These are phyloP conservation scores for Pleurozium schreberi DNA, from an alignment of 225 moss, liverwort and hornwort genomes.

Conservation along the genomic window DNA sequence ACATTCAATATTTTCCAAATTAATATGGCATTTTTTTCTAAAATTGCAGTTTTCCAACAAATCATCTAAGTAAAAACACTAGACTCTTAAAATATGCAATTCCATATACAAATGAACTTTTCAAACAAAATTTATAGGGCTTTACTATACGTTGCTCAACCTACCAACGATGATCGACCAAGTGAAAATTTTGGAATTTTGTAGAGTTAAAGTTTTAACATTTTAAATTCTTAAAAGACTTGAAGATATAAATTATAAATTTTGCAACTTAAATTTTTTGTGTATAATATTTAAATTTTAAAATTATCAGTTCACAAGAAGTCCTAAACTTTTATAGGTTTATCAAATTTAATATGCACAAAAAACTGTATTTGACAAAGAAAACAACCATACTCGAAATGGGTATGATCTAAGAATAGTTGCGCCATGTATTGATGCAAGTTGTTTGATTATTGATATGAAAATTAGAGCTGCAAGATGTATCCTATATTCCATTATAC, in stretches of 20 bases:
- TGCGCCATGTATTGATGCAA: background rate
- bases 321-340: background rate
- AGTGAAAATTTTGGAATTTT: background rate
- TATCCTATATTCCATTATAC: background rate
- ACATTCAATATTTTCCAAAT: background rate
- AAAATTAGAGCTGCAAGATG: rapidly evolving
- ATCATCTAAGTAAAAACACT: background rate
- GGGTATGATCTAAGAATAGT: background rate
- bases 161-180: background rate
- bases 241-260: background rate
- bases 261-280: background rate
- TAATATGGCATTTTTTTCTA: background rate
- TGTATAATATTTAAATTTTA: background rate
- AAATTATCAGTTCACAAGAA: background rate
- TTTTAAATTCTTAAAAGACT: background rate
- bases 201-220: background rate
- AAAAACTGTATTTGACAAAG: background rate
- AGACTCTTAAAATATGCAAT: background rate
- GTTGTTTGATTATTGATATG: too few species aligned
- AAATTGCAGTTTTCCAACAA: background rate
- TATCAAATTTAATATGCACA: background rate
- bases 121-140: background rate
- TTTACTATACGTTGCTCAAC: background rate
- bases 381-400: background rate
- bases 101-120: background rate